Conservation (phyloP, 2,329 filamentous ascomycete genomes). For the Trichoderma hamatum region DNA sequence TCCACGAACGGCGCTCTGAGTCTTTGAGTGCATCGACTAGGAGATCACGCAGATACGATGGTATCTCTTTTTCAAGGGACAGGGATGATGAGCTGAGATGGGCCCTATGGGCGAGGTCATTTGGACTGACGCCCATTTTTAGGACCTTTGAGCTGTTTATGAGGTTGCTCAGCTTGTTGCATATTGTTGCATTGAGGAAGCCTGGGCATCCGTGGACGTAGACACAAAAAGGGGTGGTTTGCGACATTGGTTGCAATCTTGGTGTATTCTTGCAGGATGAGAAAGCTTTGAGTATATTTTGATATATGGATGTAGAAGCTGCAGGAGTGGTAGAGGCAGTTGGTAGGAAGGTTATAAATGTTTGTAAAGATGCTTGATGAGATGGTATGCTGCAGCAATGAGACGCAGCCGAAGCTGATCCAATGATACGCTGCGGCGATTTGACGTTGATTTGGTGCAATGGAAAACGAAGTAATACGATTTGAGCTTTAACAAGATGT, state of each 20-base stretch:
- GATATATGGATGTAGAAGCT: not conserved
- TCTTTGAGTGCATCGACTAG: not conserved
- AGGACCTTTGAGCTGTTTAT: not conserved
- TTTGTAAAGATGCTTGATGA: not conserved
- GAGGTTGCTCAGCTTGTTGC: not conserved
- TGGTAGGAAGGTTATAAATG: not conserved
- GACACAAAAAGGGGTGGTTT: not conserved
- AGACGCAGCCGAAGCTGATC: not conserved
- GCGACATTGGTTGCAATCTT: not conserved
- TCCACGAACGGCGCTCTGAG: not conserved
- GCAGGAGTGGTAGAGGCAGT: no score
- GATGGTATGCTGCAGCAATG: not conserved
- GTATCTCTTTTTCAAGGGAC: fast-evolving
- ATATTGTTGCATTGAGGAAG: not conserved
- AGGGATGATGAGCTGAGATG: no score
- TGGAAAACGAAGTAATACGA: not conserved
- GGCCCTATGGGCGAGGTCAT: not conserved
- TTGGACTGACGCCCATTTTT: not conserved
- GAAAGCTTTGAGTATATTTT: not conserved
- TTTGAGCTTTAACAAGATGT: not conserved
- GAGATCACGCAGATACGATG: not conserved
- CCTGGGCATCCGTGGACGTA: not conserved
- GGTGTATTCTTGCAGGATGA: not conserved
- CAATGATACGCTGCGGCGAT: not conserved
- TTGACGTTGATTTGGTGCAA: not conserved